Evolutionary conservation across 2,329 filamentous ascomycete species (phyloP).

Genomic region (Epichloe gansuensis): DNA sequence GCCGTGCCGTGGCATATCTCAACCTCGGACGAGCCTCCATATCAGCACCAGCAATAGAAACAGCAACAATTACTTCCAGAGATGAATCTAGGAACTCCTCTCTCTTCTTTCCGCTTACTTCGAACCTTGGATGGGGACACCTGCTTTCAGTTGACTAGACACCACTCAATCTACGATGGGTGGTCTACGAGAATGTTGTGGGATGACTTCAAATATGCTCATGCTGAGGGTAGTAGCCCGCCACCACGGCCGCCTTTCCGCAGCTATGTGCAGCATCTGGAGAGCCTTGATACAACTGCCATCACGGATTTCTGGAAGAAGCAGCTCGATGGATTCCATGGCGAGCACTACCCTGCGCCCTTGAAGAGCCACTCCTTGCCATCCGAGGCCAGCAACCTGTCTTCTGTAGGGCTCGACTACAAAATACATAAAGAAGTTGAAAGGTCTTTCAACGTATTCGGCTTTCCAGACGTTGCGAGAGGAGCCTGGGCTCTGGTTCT

Average conservation of each 20-base stretch:
- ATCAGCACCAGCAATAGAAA: background rate
- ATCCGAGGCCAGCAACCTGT: background rate
- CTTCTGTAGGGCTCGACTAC: background rate
- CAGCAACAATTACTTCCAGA: background rate
- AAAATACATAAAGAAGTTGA: background rate
- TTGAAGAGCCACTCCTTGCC: background rate
- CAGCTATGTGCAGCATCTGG: background rate
- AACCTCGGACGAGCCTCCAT: background rate
- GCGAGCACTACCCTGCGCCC: background rate
- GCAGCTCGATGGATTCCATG: background rate
- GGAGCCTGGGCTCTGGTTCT: slow-evolving; percentile 16
- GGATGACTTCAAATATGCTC: background rate
- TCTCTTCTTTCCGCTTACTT: background rate
- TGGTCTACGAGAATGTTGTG: background rate
- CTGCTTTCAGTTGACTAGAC: background rate
- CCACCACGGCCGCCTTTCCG: background rate
- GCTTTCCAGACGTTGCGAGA: slow-evolving; percentile 8
- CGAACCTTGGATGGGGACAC: background rate
- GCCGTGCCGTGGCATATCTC: background rate
- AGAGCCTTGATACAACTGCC: background rate
- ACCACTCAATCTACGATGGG: background rate
- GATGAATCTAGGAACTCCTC: background rate
- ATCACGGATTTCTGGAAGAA: background rate
- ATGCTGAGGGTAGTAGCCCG: background rate
- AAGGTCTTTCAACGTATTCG: background rate